A percentile compares a stretch with the other conserved stretches of the same genome.
Conservation (phyloP, 768 basidiomycete genomes). For the Candolleomyces eurysporus region DNA sequence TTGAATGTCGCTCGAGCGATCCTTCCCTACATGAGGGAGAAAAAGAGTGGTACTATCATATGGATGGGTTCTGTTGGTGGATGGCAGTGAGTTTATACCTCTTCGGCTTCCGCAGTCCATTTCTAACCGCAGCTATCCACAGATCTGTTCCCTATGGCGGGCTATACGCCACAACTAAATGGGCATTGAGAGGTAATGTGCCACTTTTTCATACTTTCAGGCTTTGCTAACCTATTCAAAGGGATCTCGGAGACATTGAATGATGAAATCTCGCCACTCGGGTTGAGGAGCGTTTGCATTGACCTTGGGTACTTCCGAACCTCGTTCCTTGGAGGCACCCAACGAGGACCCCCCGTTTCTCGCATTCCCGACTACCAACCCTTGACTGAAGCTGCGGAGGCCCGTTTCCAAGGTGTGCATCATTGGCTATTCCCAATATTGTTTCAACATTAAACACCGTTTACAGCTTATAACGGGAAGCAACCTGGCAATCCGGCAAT, state of each 20-base stretch:
- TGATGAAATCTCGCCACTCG: slow-evolving; percentile 36
- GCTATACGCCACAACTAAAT: slow-evolving; percentile 40
- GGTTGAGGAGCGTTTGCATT: slow-evolving; percentile 34
- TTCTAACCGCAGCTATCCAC: neutral
- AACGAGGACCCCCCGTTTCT: slow-evolving; percentile 25
- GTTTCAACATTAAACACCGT: neutral
- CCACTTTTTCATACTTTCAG: neutral
- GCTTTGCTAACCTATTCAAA: slow-evolving; percentile 2
- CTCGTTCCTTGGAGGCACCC: slow-evolving; percentile 24
- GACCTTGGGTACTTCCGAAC: slow-evolving; percentile 43
- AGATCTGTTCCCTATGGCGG: slow-evolving; percentile 31
- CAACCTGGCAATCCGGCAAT: slow-evolving; percentile 38
- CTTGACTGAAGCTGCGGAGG: slow-evolving; percentile 21
- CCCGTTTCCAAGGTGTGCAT: slow-evolving; percentile 16
- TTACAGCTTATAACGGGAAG: slow-evolving; percentile 28
- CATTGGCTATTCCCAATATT: no score
- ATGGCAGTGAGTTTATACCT: slow-evolving; percentile 30
- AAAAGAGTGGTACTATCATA: slow-evolving; percentile 39
- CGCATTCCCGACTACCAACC: slow-evolving; percentile 33
- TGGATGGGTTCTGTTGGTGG: slow-evolving; percentile 42
- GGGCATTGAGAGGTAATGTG: slow-evolving; percentile 30
- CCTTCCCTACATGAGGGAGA: slow-evolving; percentile 46
- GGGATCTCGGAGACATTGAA: slow-evolving; percentile 31
- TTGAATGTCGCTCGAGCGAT: slow-evolving; percentile 45
- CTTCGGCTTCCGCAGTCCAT: neutral